Percentiles rank a stretch among this genome's conserved stretches.
phyloP scores from a whole-genome alignment of 305 asterid genomes.

The Solanum hybrid region DNA sequence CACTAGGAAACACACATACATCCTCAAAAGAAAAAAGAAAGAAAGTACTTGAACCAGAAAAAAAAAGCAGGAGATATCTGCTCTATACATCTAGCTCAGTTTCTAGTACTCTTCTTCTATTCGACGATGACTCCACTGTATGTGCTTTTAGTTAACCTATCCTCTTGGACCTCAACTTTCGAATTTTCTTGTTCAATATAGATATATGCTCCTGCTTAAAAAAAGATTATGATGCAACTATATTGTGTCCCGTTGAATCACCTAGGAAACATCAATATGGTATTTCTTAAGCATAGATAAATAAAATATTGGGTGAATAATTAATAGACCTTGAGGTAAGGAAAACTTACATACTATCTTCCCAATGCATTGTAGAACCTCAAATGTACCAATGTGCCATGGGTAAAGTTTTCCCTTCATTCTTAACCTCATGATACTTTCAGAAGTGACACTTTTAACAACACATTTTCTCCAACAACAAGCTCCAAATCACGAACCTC shows the following conservation, averaged over 20 bases:
- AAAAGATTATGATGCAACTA: neutral
- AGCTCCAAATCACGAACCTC: neutral
- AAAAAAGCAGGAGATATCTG: neutral
- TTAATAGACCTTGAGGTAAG: neutral
- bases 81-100: neutral
- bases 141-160: neutral
- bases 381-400: neutral
- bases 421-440: neutral
- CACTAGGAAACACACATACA: neutral
- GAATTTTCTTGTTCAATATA: neutral
- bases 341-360: neutral
- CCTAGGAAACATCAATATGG: neutral
- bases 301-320: neutral
- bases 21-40: neutral
- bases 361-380: neutral
- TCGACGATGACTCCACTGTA: neutral
- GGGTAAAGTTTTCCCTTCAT: neutral
- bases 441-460: neutral
- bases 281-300: neutral
- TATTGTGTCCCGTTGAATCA: neutral
- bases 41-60: neutral
- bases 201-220: neutral
- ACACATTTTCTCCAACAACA: neutral
- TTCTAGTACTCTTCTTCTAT: neutral
- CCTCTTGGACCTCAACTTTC: neutral